Conservation (phyloP, 805 yeast species). For the Starmera pachycereana region DNA sequence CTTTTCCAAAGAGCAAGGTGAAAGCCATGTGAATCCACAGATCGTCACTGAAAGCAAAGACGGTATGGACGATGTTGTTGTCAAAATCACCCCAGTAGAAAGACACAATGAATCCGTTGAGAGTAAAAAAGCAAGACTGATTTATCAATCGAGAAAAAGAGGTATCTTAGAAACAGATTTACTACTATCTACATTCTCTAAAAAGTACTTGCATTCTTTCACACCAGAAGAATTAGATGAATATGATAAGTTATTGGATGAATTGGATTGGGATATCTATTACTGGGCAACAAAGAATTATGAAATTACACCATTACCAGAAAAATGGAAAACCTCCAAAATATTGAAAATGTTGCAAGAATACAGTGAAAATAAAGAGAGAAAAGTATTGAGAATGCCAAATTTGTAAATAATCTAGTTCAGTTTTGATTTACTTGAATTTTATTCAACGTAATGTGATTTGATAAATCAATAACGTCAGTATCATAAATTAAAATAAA, state of each 20-base stretch:
- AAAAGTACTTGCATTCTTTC: conserved; percentile 53
- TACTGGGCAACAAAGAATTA: conserved; percentile 93
- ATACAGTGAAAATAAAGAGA: conserved; percentile 61
- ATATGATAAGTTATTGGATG: conserved; percentile 78
- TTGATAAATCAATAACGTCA: too few species aligned
- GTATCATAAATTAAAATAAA: too few species aligned
- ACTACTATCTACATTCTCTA: conserved; percentile 76
- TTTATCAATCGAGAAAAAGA: conserved; percentile 88
- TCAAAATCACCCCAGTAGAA: conserved; percentile 63
- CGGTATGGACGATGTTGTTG: conserved; percentile 10
- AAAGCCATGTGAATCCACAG: conserved; percentile 7
- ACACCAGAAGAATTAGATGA: conserved; percentile 63
- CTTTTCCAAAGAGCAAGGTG: neutral
- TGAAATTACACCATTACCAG: conserved; percentile 78
- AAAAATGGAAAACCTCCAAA: conserved; percentile 64
- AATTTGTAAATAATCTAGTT: conserved; percentile 23
- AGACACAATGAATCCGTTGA: conserved; percentile 66
- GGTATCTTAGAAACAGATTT: conserved; percentile 93
- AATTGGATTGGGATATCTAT: conserved; percentile 98
- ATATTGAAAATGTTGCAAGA: conserved; percentile 59
- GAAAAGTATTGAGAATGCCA: conserved; percentile 83
- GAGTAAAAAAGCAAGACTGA: conserved; percentile 72
- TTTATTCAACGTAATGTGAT: neutral
- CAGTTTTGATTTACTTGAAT: too few species aligned
- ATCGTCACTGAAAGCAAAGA: conserved; percentile 8